Evolutionary conservation across 1,284 basidiomycete species (phyloP), one percentile per base, ranked within the genome.

Genomic region (Blastosporella zonata): DNA sequence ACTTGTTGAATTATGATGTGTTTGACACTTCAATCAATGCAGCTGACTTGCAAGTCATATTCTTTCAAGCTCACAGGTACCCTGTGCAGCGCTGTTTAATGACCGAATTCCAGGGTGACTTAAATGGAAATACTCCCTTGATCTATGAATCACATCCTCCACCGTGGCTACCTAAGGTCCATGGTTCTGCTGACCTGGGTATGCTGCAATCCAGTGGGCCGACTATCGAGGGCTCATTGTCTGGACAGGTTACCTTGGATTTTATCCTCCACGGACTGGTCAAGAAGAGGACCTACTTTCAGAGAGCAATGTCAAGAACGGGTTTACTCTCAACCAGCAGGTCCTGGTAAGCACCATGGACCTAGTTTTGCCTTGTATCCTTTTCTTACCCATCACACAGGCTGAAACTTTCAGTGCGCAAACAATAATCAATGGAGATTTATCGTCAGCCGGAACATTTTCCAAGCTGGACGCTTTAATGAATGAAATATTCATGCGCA

Each of bases 221-320:
- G 18, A 44, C n/a, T 33, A 5, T 34, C 18, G 22, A 12, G 28
- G 50, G 41, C 43, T 46, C 41, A 47, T n/a, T 28, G 46, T 27
- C 8, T 43, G 39, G 50, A 9, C 49, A 93, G 91, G 93, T 12
- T 94, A 87, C 62, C 81, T 84, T 43, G 91, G 93, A 28, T 93
- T 93, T 63, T 83, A 89, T 63, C 93, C 93, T 33, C 89, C 93
- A 2, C 75, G 81, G 46, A 82, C 89, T 13, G 81, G 82, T 6
- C 90, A 95, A 66, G 84, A 89, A 22, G 95, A 97, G 67, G 93
- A 97, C 61, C 68, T 83, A 3, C 71, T 97, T 47, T 87, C 89
- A 0, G 84, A 90, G 50, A 61, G 67, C 0, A 87, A 87, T 58
- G 82, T 97, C 50, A 90, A 89, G 70, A 79, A 80, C 62, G 96